Conservation (phyloP, 371 early-diverging fungal genomes). For the Apophysomyces variabilis region DNA sequence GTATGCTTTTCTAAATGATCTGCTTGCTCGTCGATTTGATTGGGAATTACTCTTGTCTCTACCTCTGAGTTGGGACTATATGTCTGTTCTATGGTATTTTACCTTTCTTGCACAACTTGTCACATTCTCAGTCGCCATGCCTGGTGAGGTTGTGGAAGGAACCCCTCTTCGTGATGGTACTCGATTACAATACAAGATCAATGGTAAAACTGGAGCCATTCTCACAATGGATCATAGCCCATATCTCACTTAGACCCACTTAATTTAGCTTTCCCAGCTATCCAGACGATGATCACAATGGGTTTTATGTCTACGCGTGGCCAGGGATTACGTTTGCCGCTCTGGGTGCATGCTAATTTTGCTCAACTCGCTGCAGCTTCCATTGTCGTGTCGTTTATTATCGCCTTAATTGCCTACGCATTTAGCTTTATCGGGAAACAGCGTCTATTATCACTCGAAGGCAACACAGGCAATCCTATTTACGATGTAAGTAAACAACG, state of each 20-base stretch:
- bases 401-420: slow-evolving; percentile 74
- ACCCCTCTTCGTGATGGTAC: slow-evolving; percentile 72
- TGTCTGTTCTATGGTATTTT: slow-evolving; percentile 60
- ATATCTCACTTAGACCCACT: no score
- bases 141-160: slow-evolving; percentile 75
- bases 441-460: slow-evolving; percentile 78
- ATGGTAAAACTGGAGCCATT: slow-evolving; percentile 53
- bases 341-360: slow-evolving; percentile 79
- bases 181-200: slow-evolving; percentile 73
- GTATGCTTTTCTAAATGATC: slow-evolving; percentile 20
- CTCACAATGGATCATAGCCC: no score
- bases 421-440: slow-evolving; percentile 71
- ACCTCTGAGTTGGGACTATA: slow-evolving; percentile 36
- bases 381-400: slow-evolving; percentile 62
- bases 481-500: slow-evolving; percentile 72
- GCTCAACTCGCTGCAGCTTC: slow-evolving; percentile 73
- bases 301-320: slow-evolving; percentile 39
- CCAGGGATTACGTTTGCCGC: slow-evolving; percentile 41
- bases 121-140: slow-evolving; percentile 65
- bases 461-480: slow-evolving; percentile 88
- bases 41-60: slow-evolving; percentile 30
- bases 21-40: slow-evolving; percentile 29
- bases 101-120: slow-evolving; percentile 75
- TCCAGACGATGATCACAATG: slow-evolving; percentile 68
- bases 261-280: slow-evolving; percentile 37